phyloP scores from a whole-genome alignment of 768 basidiomycete species.

The Paxillus involutus region DNA sequence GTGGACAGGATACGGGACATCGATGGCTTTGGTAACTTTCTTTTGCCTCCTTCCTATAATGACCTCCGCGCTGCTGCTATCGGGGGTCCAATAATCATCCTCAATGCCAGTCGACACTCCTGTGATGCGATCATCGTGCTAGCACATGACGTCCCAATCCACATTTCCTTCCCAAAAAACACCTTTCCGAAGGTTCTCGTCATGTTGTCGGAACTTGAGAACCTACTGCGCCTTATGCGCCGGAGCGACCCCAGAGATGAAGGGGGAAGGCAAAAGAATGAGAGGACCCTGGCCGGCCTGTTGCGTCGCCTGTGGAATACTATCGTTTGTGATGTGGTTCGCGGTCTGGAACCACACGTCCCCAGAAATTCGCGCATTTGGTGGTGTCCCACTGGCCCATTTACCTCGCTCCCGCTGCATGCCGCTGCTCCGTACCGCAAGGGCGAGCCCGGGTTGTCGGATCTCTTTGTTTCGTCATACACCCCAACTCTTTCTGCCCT shows the following conservation, averaged over 20 bases:
- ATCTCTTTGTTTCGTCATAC: constrained; percentile 31
- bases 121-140: constrained; percentile 21
- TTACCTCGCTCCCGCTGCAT: constrained; percentile 29
- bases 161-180: constrained; percentile 8
- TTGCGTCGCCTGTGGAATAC: constrained; percentile 23
- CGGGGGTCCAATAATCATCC: constrained; percentile 33
- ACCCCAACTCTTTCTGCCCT: constrained; percentile 29
- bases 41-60: constrained; percentile 19
- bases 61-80: constrained; percentile 17
- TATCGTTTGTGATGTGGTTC: constrained; percentile 19
- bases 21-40: constrained; percentile 23
- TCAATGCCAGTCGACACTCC: constrained; percentile 26
- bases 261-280: not conserved
- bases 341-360: constrained; percentile 10
- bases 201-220: constrained; percentile 12
- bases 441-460: constrained; percentile 16
- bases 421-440: constrained; percentile 21
- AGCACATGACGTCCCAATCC: constrained; percentile 5
- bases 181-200: constrained; percentile 3
- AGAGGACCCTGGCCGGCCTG: constrained; percentile 1
- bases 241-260: not conserved
- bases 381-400: constrained; percentile 29
- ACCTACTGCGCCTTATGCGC: too few relatives aligned
- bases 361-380: constrained; percentile 20
- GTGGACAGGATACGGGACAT: constrained; percentile 26